Percentiles rank a stretch among this genome's conserved stretches.
phyloP scores from a whole-genome alignment of 139 green algal species.

The Spirogloea muscicola region DNA sequence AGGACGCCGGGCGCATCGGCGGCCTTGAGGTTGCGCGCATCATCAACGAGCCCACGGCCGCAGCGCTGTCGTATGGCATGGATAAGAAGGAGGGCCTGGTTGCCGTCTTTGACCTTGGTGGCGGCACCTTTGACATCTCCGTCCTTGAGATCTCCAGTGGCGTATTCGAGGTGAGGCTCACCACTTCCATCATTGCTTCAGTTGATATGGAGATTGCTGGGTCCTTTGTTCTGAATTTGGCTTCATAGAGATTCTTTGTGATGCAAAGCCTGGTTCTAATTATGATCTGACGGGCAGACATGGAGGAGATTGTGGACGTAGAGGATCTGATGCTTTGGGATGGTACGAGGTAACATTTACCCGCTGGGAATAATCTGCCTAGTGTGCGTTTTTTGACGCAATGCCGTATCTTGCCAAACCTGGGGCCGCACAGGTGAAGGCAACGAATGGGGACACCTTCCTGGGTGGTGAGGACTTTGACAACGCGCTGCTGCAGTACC shows the following conservation, averaged over 20 bases:
- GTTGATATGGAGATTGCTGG: too few relatives aligned
- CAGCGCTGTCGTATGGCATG: constrained; percentile 88
- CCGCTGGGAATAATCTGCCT: too few relatives aligned
- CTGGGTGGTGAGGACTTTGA: constrained; percentile 99
- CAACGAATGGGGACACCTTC: constrained; percentile 99
- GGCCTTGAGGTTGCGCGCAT: constrained; percentile 76
- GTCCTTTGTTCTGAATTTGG: too few relatives aligned
- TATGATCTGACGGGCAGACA: too few relatives aligned
- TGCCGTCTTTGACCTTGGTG: constrained; percentile 87
- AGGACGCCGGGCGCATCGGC: constrained; percentile 73
- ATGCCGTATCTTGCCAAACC: too few relatives aligned
- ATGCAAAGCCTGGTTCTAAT: too few relatives aligned
- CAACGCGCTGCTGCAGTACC: constrained; percentile 72
- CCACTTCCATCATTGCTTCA: too few relatives aligned
- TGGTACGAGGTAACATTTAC: too few relatives aligned
- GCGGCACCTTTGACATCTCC: constrained; percentile 97
- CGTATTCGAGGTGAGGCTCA: constrained; percentile 45
- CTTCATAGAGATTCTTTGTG: too few relatives aligned
- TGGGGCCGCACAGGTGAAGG: constrained; percentile 99
- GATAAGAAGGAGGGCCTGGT: constrained; percentile 97
- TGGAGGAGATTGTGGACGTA: too few relatives aligned
- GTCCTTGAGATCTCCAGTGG: constrained; percentile 92
- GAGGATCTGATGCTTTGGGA: too few relatives aligned
- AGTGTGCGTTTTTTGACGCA: too few relatives aligned
- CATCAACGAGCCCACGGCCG: constrained; percentile 99